These are phyloP conservation scores for Magnolia kwangsiensis DNA, from an alignment of 164 flowering plant species.

Conservation along the genomic window DNA sequence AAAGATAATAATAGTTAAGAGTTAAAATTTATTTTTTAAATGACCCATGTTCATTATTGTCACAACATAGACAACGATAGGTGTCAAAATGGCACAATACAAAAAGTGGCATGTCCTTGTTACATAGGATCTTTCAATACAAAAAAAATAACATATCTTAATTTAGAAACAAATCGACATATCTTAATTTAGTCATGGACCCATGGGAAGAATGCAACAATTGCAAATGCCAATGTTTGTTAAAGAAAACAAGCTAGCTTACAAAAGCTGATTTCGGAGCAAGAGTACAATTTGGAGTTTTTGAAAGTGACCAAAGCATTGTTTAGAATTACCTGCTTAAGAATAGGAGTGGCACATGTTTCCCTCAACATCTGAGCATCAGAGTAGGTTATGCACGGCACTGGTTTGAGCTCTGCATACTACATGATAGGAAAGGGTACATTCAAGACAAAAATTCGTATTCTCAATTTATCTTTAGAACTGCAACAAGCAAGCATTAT, in stretches of 20 bases:
- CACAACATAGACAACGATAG: too few relatives aligned
- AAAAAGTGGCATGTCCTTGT: too few relatives aligned
- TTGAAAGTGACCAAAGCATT: background rate
- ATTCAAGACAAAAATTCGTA: background rate
- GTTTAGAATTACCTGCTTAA: constrained; percentile 62
- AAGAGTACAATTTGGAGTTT: background rate
- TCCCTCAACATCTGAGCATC: constrained; percentile 73
- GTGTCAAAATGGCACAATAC: too few relatives aligned
- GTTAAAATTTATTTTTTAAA: too few relatives aligned
- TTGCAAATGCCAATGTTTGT: too few relatives aligned
- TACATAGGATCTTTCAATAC: too few relatives aligned
- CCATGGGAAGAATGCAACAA: too few relatives aligned
- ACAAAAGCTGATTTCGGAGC: background rate
- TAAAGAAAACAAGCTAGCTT: background rate
- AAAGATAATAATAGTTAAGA: too few relatives aligned
- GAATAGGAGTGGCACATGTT: constrained; percentile 77
- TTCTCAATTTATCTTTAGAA: background rate
- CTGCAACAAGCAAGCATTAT: background rate
- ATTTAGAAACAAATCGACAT: too few relatives aligned
- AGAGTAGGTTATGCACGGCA: constrained; percentile 85
- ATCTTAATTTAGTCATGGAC: too few relatives aligned
- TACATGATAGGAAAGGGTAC: constrained; percentile 26
- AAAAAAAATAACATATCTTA: too few relatives aligned
- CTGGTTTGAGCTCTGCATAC: constrained; percentile 99
- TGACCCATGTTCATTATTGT: too few relatives aligned